A percentile compares a stretch with the other conserved stretches of the same genome.
Conservation (phyloP, 129 eudicot species). For the Saussurea involucrata region DNA sequence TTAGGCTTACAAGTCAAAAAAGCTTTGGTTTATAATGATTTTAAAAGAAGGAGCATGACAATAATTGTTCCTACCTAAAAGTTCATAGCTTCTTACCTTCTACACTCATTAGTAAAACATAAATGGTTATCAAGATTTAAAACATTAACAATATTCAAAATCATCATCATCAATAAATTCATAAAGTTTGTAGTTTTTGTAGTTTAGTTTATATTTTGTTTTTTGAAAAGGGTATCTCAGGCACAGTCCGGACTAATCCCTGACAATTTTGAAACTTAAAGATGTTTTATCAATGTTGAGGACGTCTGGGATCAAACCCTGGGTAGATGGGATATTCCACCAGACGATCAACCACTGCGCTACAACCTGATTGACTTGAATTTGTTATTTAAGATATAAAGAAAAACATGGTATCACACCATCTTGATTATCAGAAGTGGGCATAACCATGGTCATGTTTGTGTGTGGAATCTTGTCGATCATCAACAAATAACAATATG, state of each 20-base stretch:
- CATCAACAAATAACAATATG: background rate
- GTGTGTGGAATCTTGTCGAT: background rate
- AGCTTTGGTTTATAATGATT: constrained; percentile 28
- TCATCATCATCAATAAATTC: background rate
- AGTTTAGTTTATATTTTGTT: no score
- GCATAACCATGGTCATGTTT: background rate
- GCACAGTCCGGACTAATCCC: no score
- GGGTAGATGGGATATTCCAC: no score
- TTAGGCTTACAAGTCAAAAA: constrained; percentile 35
- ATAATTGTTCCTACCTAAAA: constrained; percentile 31
- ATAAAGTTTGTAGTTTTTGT: background rate
- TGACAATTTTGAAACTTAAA: no score
- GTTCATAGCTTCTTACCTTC: constrained; percentile 30
- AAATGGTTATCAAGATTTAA: constrained; percentile 5
- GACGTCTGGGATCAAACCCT: no score
- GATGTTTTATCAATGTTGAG: no score
- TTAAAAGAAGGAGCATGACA: constrained; percentile 31
- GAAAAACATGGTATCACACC: no score
- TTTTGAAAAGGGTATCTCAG: no score
- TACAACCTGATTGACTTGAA: no score
- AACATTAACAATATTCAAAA: background rate
- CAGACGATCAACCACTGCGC: no score
- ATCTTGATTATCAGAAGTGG: background rate
- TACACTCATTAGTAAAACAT: constrained; percentile 27
- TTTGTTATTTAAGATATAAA: background rate